These are phyloP conservation scores for Anthracocystis walkeri DNA, from an alignment of 1,284 basidiomycete genomes.

Conservation along the genomic window DNA sequence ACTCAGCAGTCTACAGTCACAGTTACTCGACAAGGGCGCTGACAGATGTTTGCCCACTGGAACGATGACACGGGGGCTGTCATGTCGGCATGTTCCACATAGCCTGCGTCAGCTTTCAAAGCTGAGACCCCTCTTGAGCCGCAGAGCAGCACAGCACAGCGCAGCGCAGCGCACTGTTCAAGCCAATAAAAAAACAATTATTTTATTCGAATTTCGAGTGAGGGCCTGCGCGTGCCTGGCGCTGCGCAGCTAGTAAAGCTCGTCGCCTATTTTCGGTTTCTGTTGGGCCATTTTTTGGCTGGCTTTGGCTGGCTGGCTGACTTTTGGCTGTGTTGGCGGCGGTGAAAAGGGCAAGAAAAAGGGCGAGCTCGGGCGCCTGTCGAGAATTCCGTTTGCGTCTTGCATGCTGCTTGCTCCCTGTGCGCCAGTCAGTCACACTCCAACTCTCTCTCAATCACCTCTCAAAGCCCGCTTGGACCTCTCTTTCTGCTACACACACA, in stretches of 20 bases:
- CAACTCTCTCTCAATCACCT: neutral
- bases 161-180: neutral
- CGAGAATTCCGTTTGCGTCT: constrained; percentile 33
- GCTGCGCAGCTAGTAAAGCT: neutral
- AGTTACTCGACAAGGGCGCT: too few species aligned
- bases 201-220: neutral
- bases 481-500: constrained; percentile 4
- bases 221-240: constrained; percentile 10
- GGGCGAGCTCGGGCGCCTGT: neutral
- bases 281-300: neutral
- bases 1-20: too few species aligned
- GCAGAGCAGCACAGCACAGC: neutral
- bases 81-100: neutral
- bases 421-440: constrained; percentile 8
- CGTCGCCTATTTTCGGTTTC: neutral
- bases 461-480: constrained; percentile 9
- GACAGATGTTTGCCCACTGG: too few species aligned
- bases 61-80: too few species aligned
- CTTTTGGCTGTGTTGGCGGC: neutral
- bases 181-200: neutral
- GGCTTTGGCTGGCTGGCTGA: neutral
- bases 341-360: neutral
- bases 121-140: neutral
- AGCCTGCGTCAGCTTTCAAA: neutral
- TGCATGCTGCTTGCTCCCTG: constrained; percentile 21